Evolutionary conservation across 2,329 filamentous ascomycete genomes (phyloP), one percentile per base, ranked within the genome.

Genomic region (Epichloe uncinata): DNA sequence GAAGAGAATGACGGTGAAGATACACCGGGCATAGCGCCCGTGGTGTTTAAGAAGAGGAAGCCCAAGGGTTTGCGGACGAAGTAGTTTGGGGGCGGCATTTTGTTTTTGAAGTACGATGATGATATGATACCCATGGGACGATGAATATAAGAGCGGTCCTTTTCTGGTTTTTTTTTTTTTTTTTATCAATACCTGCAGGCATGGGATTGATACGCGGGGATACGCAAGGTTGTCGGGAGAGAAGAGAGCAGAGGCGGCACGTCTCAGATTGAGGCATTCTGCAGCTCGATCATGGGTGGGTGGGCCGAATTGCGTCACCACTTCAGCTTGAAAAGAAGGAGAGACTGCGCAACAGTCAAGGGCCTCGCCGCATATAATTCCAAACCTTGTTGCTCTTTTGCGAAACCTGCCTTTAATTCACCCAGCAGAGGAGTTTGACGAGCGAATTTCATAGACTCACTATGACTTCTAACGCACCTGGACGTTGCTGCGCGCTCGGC

Each of bases 31-130:
- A 33, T 62, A 3, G 60, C 70, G 11, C 72, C 76, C 3, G 74
- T 88, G 2, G 70, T 88, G 3, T 93, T 91, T 67, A 91, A 90
- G 68, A 90, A 89, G 69, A 73, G 86, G 49, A 91, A 88, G 61
- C 72, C 79, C 13, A 84, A 81, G 69, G 77, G 74, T 47, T 72
- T 81, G 36, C 74, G 80, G 18, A 75, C 81, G 57, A 82, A 77
- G 61, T 82, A 58, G 68, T 12, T 6, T 35, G 22, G 13, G 20
- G 26, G 5, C 8, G 12, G 16, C n/a, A 36, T 33, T 37, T 36
- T 16, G 3, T 40, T 41, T 5, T 18, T 20, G n/a, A 30, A 30
- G 26, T 30, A 9, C 26, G 26, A 3, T 41, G 11, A 11, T 41
- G 38, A 18, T 16, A 47, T 50, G 46, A 54, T 53, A 53, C 51